Base-by-base conservation (phyloP, 2,329 filamentous ascomycete species). In the Aspergillus aculeatinus region DNA sequence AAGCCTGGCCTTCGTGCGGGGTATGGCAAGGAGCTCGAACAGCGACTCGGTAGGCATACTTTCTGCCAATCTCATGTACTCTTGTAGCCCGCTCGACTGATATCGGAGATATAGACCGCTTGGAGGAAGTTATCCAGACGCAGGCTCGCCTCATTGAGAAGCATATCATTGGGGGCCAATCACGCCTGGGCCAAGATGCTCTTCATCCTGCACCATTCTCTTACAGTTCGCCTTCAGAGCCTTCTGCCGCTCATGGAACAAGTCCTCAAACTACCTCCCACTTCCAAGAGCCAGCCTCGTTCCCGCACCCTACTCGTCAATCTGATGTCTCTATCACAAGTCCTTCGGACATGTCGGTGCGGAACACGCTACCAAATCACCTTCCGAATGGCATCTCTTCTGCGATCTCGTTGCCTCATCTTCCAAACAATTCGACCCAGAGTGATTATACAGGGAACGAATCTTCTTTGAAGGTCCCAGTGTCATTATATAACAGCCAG, bases 21-120 rank as follows among this genome's bases (percentile, higher is more conserved):
- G 2, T 91, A 91, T 72, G 89, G 89, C 16, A 84, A 88, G 58
- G 89, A 91, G 74, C 77, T 91, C 29, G 89, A 91, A 73, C 87
- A 90, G 67, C 84, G 89, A 42, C 82, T 91, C 47, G 76, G 77
- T 79, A 70, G 50, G 70, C 52, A 44, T 44, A 3, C 33, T 35
- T 12, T 5, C n/a, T 44, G 39, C 7, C 39, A 19, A 16, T 12
- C 11, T 35, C 39, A 12, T 16, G 19, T 19, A 9, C 6, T 16
- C 16, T 16, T 16, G 39, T 44, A 19, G 16, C 16, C 16, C 16
- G 14, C 16, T 19, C 14, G 6, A 44, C 39, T 44, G 39, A 44
- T 16, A 9, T 44, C 14, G 7, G 16, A 16, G 14, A 31, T 55
- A 51, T 47, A 78, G 88, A 91, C 69, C 84, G 84, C 67, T 80